A percentile compares a stretch with the other conserved stretches of the same genome.
Conservation (phyloP, 1,139 yeast species). For the Arxiozyma heterogenica region DNA sequence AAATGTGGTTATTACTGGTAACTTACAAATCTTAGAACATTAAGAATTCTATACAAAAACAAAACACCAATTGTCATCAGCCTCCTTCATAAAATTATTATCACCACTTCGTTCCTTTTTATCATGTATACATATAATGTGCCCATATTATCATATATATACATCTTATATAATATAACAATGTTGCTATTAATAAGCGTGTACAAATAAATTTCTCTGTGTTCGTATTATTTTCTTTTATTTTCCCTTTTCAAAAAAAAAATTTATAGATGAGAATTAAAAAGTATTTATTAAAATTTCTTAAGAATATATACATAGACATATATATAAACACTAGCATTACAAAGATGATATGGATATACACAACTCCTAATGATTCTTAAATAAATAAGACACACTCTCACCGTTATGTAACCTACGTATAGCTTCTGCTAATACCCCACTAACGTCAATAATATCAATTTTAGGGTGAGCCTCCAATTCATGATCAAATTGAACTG, state of each 20-base stretch:
- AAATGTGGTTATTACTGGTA: slow-evolving; percentile 95
- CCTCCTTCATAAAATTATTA: not conserved
- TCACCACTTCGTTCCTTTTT: not conserved
- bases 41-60: slow-evolving; percentile 25
- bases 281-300: not conserved
- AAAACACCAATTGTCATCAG: not conserved
- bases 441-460: slow-evolving; percentile 75
- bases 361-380: slow-evolving; percentile 39
- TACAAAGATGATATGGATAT: not conserved
- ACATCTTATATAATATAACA: not conserved
- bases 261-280: not conserved
- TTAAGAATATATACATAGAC: slow-evolving; percentile 33
- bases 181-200: not conserved
- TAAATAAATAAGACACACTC: slow-evolving; percentile 80
- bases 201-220: too few relatives aligned
- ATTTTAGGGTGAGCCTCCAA: slow-evolving; percentile 60
- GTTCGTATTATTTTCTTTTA: too few relatives aligned
- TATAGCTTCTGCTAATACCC: slow-evolving; percentile 90
- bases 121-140: not conserved
- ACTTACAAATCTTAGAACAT: slow-evolving; percentile 90
- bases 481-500: slow-evolving; percentile 84
- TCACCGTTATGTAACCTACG: slow-evolving; percentile 97
- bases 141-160: not conserved
- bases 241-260: too few relatives aligned
- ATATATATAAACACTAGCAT: too few relatives aligned